Percentiles rank a stretch among this genome's conserved stretches.
Evolutionary conservation across 441 rosid species (phyloP).

Genomic region (Sinapis alba): DNA sequence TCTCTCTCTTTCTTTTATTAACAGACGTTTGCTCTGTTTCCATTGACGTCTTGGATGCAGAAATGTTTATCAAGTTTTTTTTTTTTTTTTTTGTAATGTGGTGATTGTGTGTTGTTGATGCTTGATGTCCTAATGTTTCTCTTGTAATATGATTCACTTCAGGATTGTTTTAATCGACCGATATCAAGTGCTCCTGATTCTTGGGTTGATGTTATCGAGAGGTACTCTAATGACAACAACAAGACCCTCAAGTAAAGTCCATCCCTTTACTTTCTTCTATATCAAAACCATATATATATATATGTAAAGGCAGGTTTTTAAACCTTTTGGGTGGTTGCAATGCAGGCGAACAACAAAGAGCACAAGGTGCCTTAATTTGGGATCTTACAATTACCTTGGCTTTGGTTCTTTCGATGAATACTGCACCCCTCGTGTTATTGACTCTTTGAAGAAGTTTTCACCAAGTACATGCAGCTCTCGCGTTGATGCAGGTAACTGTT

Average conservation of each 20-base stretch:
- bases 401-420: background rate
- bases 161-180: constrained; percentile 93
- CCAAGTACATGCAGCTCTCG: background rate
- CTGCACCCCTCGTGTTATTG: background rate
- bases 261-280: background rate
- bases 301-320: background rate
- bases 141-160: background rate
- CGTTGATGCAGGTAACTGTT: background rate
- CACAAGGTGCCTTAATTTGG: background rate
- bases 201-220: constrained; percentile 84
- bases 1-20: background rate
- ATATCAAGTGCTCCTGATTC: constrained; percentile 89
- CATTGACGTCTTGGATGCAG: too few relatives aligned
- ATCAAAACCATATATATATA: background rate
- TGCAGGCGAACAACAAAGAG: background rate
- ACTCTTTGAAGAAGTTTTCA: background rate
- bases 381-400: background rate
- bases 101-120: too few relatives aligned
- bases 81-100: too few relatives aligned
- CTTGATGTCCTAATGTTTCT: background rate
- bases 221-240: constrained; percentile 78
- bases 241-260: constrained; percentile 67
- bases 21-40: too few relatives aligned
- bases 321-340: background rate
- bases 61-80: too few relatives aligned